These are phyloP conservation scores for Plantago major DNA, from an alignment of 257 asterid genomes.

Conservation along the genomic window DNA sequence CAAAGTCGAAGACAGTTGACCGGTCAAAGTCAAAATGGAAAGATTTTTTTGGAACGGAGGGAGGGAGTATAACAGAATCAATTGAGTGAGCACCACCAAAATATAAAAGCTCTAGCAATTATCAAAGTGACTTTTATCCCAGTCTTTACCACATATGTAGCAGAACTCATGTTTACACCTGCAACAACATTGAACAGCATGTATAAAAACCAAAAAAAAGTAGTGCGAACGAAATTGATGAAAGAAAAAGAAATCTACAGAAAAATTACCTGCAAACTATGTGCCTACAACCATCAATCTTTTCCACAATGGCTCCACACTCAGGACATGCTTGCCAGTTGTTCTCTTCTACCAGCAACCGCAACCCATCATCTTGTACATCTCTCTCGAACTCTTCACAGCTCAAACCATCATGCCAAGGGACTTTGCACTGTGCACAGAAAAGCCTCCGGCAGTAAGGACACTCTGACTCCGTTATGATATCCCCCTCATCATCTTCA, in stretches of 20 bases:
- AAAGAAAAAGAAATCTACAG: not conserved
- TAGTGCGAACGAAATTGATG: not conserved
- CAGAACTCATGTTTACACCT: slow-evolving; percentile 3
- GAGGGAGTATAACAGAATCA: too few relatives aligned
- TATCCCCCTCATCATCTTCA: slow-evolving; percentile 12
- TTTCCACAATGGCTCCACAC: slow-evolving; percentile 45
- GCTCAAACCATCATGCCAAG: slow-evolving; percentile 47
- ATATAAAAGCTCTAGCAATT: not conserved
- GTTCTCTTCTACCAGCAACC: slow-evolving; percentile 36
- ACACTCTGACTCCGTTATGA: slow-evolving; percentile 35
- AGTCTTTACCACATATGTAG: not conserved
- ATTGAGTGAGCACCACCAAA: too few relatives aligned
- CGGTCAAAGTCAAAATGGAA: too few relatives aligned
- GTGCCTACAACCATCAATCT: slow-evolving; percentile 43
- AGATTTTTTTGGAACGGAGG: too few relatives aligned
- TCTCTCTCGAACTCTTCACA: slow-evolving; percentile 33
- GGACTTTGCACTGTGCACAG: slow-evolving; percentile 48
- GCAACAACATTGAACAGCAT: not conserved
- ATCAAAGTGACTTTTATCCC: not conserved
- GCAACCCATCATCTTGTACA: slow-evolving; percentile 24
- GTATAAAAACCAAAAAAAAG: not conserved
- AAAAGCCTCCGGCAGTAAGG: slow-evolving; percentile 40
- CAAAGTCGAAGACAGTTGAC: too few relatives aligned
- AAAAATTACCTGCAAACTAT: slow-evolving; percentile 47
- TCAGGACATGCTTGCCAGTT: slow-evolving; percentile 48